Evolutionary conservation across 2,329 filamentous ascomycete genomes (phyloP), one percentile per base, ranked within the genome.

Genomic region (Tympanopsis confertula): DNA sequence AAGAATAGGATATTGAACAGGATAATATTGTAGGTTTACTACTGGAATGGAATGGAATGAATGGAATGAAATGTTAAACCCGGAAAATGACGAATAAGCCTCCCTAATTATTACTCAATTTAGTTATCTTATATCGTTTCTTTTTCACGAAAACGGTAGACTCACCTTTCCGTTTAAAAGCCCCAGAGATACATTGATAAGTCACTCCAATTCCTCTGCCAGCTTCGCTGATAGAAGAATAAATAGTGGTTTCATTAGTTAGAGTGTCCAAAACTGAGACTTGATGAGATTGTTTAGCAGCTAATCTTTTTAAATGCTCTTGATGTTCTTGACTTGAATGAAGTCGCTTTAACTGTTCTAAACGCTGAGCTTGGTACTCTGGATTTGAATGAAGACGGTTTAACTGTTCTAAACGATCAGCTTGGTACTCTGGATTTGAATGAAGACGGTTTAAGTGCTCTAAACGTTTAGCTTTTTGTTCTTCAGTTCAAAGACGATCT

Each of bases 401-500:
- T 36, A 35, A 15, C 30, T 14, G 17, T 36, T 22, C 19, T 22
- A 17, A 22, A 19, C 38, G 35, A 36, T 20, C 18, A 20, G 28
- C 20, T 17, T 22, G 26, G n/a, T 29, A 37, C n/a, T 28, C 24
- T 28, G 24, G 24, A n/a, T 28, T 28, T 10, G 24, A 10, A 28
- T 28, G 10, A 28, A 28, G 24, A 28, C 24, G n/a, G 10, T 28
- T 36, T 35, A 39, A 36, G 15, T 39, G 24, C 15, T 20, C 38
- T 39, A 17, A 15, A 39, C 17, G 24, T 28, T 39, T 26, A 20
- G 24, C 38, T 15, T 13, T n/a, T 41, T 26, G 19, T 19, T 20
- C 19, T 28, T 42, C 38, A 38, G 33, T 35, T 41, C 35, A 32
- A 36, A 20, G 19, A 37, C 14, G 15, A 35, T 41, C 24, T 36